A percentile compares a stretch with the other conserved stretches of the same genome.
phyloP scores from a whole-genome alignment of 169 alveolate species.

The Eimeria acervulina region DNA sequence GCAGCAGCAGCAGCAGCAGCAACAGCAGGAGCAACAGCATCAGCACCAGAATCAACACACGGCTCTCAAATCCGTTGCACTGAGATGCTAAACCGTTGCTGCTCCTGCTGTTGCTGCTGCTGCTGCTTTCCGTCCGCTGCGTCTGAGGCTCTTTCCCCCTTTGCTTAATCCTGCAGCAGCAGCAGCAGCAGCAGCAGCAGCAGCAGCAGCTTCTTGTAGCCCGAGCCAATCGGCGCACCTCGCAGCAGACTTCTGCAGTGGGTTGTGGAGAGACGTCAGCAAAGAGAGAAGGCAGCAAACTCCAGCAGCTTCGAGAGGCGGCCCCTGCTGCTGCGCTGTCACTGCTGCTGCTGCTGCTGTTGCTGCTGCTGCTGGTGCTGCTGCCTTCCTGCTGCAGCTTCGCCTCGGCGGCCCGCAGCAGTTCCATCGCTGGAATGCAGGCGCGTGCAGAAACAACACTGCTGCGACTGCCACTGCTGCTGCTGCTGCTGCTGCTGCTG shows the following conservation, averaged over 20 bases:
- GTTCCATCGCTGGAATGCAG: neutral
- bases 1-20: slow-evolving; percentile 19
- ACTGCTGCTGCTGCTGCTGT: neutral
- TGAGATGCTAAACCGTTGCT: neutral
- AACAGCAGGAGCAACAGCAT: neutral
- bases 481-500: slow-evolving; percentile 3
- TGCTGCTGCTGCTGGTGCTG: no score
- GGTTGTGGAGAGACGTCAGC: neutral
- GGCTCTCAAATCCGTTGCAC: neutral
- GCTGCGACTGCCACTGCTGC: neutral
- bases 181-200: no score
- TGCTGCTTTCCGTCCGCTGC: neutral
- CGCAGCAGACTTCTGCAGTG: no score
- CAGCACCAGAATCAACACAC: no score
- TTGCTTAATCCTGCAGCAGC: no score
- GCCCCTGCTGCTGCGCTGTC: neutral
- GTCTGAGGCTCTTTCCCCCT: no score
- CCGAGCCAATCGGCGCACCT: no score
- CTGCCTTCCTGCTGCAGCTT: neutral
- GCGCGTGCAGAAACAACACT: neutral
- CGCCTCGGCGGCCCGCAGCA: slow-evolving; percentile 52
- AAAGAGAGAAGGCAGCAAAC: slow-evolving; percentile 11
- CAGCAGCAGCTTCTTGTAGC: no score
- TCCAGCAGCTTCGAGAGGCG: neutral
- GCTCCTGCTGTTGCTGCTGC: neutral